phyloP scores from a whole-genome alignment of 257 asterid genomes.

The Cruciata laevipes region DNA sequence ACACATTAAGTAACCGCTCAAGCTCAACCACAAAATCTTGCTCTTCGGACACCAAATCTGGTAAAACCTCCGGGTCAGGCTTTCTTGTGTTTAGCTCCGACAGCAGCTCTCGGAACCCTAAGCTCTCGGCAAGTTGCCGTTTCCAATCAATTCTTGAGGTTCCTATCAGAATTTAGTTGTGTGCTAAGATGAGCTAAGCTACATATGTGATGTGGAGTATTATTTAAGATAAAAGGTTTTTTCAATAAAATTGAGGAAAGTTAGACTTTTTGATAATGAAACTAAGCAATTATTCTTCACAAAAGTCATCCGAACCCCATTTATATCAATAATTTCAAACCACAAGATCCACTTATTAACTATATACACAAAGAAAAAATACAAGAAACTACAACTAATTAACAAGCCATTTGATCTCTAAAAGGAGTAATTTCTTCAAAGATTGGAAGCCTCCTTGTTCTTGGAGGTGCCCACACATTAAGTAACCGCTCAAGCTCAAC shows the following conservation, averaged over 20 bases:
- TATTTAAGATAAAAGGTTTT: no score
- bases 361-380: neutral
- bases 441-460: constrained; percentile 73
- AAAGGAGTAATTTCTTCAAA: constrained; percentile 72
- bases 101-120: constrained; percentile 41
- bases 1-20: constrained; percentile 42
- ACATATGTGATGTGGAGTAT: no score
- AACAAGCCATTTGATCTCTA: constrained; percentile 83
- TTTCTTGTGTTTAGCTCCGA: constrained; percentile 29
- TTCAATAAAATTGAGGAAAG: no score
- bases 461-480: constrained; percentile 51
- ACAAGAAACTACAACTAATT: constrained; percentile 1
- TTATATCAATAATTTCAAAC: no score
- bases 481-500: constrained; percentile 48
- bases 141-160: no score
- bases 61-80: constrained; percentile 18
- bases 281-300: no score
- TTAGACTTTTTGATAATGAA: no score
- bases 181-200: no score
- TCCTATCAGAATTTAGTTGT: no score
- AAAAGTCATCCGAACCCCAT: no score
- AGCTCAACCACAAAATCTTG: constrained; percentile 44
- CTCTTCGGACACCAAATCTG: constrained; percentile 39
- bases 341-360: neutral
- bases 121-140: no score